A percentile compares a stretch with the other conserved stretches of the same genome.
phyloP scores from a whole-genome alignment of 208 protist genomes.

The Crithidia acanthocephali region DNA sequence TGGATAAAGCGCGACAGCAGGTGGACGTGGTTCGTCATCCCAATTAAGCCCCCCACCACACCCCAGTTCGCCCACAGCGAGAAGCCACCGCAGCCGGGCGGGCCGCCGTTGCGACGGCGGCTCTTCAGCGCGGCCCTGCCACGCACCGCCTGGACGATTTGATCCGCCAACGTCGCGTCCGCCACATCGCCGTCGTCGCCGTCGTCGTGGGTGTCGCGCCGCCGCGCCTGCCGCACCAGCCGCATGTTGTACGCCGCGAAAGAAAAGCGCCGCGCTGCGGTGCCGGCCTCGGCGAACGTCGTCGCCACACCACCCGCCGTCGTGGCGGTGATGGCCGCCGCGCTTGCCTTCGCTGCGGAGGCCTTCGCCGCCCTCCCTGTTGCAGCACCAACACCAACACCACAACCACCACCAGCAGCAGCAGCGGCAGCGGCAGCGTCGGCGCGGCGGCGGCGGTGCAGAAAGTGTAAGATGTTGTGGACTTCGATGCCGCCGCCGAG shows the following conservation, averaged over 20 bases:
- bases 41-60: slow-evolving; percentile 29
- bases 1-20: slow-evolving; percentile 41
- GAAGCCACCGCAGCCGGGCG: slow-evolving; percentile 2
- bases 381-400: background rate
- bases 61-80: slow-evolving; percentile 25
- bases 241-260: slow-evolving; percentile 29
- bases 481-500: slow-evolving; percentile 17
- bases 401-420: background rate
- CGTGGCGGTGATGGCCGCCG: background rate
- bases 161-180: slow-evolving; percentile 3
- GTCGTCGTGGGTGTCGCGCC: background rate
- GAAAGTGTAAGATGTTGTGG: slow-evolving; percentile 6
- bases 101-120: slow-evolving; percentile 7
- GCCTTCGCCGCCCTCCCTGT: no score
- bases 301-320: no score
- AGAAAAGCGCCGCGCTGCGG: slow-evolving; percentile 7
- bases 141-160: slow-evolving; percentile 23
- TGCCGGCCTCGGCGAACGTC: background rate
- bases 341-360: no score
- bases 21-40: slow-evolving; percentile 33
- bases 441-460: background rate
- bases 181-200: background rate
- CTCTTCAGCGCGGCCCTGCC: slow-evolving; percentile 16
- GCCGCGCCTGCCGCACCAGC: slow-evolving; percentile 11
- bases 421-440: background rate